A percentile compares a stretch with the other conserved stretches of the same genome.
phyloP scores from a whole-genome alignment of 1,284 basidiomycete species.

The Trametes pubescens region DNA sequence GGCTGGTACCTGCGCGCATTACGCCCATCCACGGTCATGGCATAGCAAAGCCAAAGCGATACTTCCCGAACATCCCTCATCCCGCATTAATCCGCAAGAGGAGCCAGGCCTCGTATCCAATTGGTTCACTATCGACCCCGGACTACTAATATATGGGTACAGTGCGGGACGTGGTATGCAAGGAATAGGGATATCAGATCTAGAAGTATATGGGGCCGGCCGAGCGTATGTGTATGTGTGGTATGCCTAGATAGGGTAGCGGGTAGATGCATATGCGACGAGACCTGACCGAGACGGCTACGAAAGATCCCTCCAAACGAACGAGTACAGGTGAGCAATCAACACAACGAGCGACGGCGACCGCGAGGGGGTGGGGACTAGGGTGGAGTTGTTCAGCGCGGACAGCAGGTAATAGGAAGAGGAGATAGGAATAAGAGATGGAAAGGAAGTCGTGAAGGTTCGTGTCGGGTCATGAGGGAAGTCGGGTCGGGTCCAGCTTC shows the following conservation, averaged over 20 bases:
- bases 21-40: neutral
- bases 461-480: conserved; percentile 36
- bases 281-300: conserved; percentile 20
- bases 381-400: conserved; percentile 8
- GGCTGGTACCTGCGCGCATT: neutral
- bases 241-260: conserved; percentile 32
- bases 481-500: conserved; percentile 81
- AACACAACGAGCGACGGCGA: conserved; percentile 27
- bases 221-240: conserved; percentile 29
- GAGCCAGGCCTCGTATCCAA: conserved; percentile 25
- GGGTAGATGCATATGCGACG: conserved; percentile 28
- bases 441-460: conserved; percentile 24
- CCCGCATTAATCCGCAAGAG: conserved; percentile 8
- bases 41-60: neutral
- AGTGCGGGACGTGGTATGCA: conserved; percentile 35
- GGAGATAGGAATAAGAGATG: conserved; percentile 14
- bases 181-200: conserved; percentile 39
- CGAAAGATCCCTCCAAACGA: conserved; percentile 20
- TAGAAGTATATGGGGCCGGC: conserved; percentile 34
- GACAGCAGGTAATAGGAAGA: conserved; percentile 11
- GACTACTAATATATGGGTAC: conserved; percentile 36
- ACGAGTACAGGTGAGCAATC: conserved; percentile 27
- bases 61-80: neutral
- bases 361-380: conserved; percentile 14
- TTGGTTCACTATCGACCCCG: conserved; percentile 24